phyloP scores from a whole-genome alignment of 2,329 filamentous ascomycete species.

The Graphilbum ipis-grandicollis region DNA sequence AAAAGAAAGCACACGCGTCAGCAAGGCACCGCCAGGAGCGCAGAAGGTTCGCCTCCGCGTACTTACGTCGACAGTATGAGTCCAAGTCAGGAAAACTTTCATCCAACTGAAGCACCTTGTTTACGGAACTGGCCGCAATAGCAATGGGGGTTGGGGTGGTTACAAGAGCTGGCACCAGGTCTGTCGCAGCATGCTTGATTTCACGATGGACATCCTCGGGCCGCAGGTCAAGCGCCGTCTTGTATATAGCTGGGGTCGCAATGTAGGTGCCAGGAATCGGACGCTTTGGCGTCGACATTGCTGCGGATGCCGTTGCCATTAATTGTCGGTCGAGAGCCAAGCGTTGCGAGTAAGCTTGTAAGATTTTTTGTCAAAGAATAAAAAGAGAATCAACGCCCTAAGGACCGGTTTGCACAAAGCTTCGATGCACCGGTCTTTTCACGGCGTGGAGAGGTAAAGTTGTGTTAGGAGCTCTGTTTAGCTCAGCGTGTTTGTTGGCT shows the following conservation, averaged over 20 bases:
- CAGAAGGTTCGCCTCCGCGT: too few species aligned
- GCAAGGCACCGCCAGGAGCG: too few species aligned
- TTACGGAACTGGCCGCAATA: slow-evolving; percentile 70
- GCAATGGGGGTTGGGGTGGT: slow-evolving; percentile 35
- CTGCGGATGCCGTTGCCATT: neutral
- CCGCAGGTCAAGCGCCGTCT: slow-evolving; percentile 26
- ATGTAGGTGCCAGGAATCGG: slow-evolving; percentile 60
- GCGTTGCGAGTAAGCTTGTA: too few species aligned
- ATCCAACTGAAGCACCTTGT: slow-evolving; percentile 59
- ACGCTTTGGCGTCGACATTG: slow-evolving; percentile 52
- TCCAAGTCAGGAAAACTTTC: slow-evolving; percentile 77
- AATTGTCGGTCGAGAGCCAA: too few species aligned
- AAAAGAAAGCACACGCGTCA: too few species aligned
- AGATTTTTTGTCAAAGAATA: too few species aligned
- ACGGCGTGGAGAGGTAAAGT: too few species aligned
- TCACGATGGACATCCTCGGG: neutral
- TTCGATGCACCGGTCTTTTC: too few species aligned
- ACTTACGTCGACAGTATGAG: slow-evolving; percentile 72
- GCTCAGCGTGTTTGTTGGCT: too few species aligned
- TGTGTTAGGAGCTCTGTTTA: too few species aligned
- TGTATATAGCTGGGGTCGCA: slow-evolving; percentile 49
- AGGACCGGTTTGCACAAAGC: too few species aligned
- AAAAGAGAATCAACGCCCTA: too few species aligned
- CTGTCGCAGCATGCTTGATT: slow-evolving; percentile 16
- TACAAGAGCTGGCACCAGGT: slow-evolving; percentile 24